A percentile compares a stretch with the other conserved stretches of the same genome.
These are phyloP conservation scores for Trichothecium roseum DNA, from an alignment of 2,329 filamentous ascomycete species.

Conservation along the genomic window DNA sequence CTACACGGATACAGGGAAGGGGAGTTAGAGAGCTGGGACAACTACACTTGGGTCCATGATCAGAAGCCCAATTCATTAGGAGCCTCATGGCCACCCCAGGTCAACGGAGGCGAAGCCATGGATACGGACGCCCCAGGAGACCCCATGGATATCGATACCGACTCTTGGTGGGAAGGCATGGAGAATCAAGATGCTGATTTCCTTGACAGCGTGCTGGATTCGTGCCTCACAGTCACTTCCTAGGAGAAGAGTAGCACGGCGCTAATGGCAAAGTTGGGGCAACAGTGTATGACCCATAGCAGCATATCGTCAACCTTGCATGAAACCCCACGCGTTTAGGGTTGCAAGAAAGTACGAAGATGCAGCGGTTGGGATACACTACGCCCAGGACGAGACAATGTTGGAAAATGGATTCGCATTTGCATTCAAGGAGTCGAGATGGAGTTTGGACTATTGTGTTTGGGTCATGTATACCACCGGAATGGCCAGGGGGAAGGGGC, in stretches of 20 bases:
- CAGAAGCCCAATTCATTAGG: slow-evolving; percentile 15
- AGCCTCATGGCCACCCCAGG: slow-evolving; percentile 17
- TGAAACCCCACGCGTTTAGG: no score
- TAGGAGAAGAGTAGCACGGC: slow-evolving; percentile 6
- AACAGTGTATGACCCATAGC: not conserved
- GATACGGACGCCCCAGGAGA: slow-evolving; percentile 40
- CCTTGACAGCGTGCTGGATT: slow-evolving; percentile 47
- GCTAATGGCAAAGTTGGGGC: not conserved
- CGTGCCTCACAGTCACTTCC: slow-evolving; percentile 38
- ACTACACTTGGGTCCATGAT: slow-evolving; percentile 44
- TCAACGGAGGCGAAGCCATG: slow-evolving; percentile 24
- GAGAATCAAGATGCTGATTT: slow-evolving; percentile 38
- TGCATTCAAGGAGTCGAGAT: no score
- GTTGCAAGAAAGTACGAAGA: no score
- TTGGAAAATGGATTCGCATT: no score
- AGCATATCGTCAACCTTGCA: no score
- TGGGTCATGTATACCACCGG: no score
- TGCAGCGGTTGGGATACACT: no score
- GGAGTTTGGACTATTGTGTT: no score
- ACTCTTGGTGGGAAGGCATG: slow-evolving; percentile 53
- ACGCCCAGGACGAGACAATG: no score
- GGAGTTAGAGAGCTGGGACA: slow-evolving; percentile 58
- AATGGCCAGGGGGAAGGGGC: not conserved
- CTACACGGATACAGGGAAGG: slow-evolving; percentile 64
- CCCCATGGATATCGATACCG: slow-evolving; percentile 49